Percentiles rank a stretch among this genome's conserved stretches.
Evolutionary conservation across 2,329 filamentous ascomycete genomes (phyloP).

Genomic region (Salinomyces thailandicus): DNA sequence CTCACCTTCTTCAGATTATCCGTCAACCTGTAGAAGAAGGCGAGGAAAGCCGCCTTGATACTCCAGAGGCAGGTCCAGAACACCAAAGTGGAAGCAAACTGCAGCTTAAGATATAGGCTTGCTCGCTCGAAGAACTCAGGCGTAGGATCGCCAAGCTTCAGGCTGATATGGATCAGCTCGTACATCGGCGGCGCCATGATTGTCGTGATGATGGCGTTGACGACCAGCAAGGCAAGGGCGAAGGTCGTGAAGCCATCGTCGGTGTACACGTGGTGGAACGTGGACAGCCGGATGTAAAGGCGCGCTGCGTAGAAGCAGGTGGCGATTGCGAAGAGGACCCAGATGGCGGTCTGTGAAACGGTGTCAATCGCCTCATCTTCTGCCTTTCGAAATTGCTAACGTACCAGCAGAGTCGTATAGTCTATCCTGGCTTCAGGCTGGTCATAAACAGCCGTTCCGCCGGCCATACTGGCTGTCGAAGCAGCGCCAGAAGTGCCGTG

Average conservation of each 20-base stretch:
- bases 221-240: slow-evolving; percentile 1
- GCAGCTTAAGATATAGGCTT: slow-evolving; percentile 10
- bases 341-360: neutral
- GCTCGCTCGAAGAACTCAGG: slow-evolving; percentile 4
- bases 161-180: slow-evolving; percentile 1
- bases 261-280: neutral
- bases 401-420: neutral
- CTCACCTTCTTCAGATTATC: slow-evolving; percentile 7
- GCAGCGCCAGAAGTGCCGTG: no score
- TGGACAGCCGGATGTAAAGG: no score
- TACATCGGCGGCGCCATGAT: slow-evolving; percentile 9
- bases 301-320: no score
- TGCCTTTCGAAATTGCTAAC: neutral
- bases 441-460: no score
- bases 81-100: slow-evolving; percentile 14
- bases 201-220: slow-evolving; percentile 5
- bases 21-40: slow-evolving; percentile 12
- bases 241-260: neutral
- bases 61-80: slow-evolving; percentile 18
- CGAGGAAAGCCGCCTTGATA: slow-evolving; percentile 16
- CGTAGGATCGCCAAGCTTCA: slow-evolving; percentile 1
- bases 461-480: no score
- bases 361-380: neutral
- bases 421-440: no score
- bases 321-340: neutral